Conservation (phyloP, 768 basidiomycete species). For the Lenzites betulinus region DNA sequence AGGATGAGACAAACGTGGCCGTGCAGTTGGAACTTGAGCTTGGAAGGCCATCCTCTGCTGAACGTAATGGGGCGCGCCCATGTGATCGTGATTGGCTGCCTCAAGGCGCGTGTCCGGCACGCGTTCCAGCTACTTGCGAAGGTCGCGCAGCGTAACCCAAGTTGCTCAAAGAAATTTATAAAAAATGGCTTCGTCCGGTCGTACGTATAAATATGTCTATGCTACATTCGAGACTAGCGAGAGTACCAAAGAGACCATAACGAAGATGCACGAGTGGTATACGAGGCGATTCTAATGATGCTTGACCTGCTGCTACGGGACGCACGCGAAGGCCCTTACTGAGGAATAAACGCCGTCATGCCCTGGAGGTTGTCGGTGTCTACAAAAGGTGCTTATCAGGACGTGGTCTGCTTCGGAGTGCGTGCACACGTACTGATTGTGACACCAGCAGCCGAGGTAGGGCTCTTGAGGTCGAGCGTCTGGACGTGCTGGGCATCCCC, state of each 20-base stretch:
- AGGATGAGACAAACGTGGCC: no score
- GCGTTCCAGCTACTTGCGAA: no score
- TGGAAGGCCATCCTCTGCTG: not conserved
- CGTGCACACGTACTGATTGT: slow-evolving; percentile 13
- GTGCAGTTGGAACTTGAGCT: no score
- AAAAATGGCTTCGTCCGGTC: slow-evolving; percentile 1
- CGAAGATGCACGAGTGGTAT: not conserved
- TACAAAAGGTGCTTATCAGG: not conserved
- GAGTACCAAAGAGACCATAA: not conserved
- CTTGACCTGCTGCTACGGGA: no score
- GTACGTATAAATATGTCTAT: slow-evolving; percentile 5
- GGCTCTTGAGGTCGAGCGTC: slow-evolving; percentile 13
- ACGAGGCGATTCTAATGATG: not conserved
- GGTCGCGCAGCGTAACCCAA: not conserved
- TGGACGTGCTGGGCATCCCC: slow-evolving; percentile 24
- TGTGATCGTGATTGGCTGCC: not conserved
- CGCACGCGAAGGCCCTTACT: not conserved
- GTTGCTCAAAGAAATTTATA: not conserved
- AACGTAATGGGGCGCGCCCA: not conserved
- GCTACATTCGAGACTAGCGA: slow-evolving; percentile 4
- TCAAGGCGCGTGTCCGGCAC: no score
- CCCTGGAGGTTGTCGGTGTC: slow-evolving; percentile 26
- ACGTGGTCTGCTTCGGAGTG: not conserved
- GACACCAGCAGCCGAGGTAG: slow-evolving; percentile 19
- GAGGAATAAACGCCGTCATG: slow-evolving; percentile 17